A percentile compares a stretch with the other conserved stretches of the same genome.
Conservation (phyloP, 2,329 filamentous ascomycete species). For the Eutypella sp. region DNA sequence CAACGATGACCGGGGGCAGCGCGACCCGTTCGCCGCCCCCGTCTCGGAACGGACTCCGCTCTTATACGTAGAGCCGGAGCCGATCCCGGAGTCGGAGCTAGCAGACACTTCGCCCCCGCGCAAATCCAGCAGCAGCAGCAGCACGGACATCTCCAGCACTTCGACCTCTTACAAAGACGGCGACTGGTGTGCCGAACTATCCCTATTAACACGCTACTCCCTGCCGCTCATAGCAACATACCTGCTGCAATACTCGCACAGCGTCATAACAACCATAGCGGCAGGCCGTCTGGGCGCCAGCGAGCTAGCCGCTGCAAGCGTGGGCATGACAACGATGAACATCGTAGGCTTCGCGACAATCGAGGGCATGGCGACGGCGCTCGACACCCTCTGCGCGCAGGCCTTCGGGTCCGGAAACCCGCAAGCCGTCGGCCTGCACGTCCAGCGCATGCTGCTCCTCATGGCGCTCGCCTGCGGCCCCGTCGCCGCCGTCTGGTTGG, state of each 20-base stretch:
- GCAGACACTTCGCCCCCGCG: too few relatives aligned
- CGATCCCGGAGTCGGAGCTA: too few relatives aligned
- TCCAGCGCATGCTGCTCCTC: conserved; percentile 47
- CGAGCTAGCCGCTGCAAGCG: conserved; percentile 46
- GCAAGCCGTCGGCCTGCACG: conserved; percentile 44
- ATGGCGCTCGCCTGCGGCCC: conserved; percentile 43
- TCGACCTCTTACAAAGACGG: not conserved
- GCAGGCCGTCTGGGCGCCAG: conserved; percentile 48
- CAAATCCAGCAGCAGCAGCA: too few relatives aligned
- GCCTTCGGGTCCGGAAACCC: conserved; percentile 45
- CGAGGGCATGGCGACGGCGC: conserved; percentile 45
- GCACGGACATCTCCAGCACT: too few relatives aligned
- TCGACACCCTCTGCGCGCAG: conserved; percentile 48
- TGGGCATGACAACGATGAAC: conserved; percentile 49
- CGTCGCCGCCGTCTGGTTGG: conserved; percentile 44
- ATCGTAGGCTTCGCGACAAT: conserved; percentile 47
- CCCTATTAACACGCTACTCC: conserved; percentile 33
- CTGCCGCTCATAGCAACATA: conserved; percentile 48
- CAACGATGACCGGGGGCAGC: too few relatives aligned
- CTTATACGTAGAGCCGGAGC: too few relatives aligned
- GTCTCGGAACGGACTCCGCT: too few relatives aligned
- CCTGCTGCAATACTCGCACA: conserved; percentile 49
- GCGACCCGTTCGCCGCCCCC: too few relatives aligned
- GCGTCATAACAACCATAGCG: conserved; percentile 45
- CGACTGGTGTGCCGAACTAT: conserved; percentile 18